Evolutionary conservation across 1,139 yeast genomes (phyloP), one percentile per base, ranked within the genome.

Genomic region (Taphrina confusa): DNA sequence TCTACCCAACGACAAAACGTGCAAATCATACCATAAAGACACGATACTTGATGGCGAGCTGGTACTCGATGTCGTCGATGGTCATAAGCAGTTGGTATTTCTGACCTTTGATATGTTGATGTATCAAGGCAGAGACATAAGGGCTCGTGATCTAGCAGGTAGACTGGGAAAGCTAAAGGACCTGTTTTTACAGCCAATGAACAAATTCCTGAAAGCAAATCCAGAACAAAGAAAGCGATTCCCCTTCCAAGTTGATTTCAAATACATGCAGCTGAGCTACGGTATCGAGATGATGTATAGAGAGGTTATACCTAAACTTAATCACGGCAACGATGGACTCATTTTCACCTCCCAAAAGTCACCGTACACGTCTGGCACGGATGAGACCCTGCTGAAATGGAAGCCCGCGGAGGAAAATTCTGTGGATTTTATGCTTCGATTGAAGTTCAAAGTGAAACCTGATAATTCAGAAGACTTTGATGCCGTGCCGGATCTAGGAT

Each of bases 331-430:
- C 0, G 99, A 94, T 74, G 99, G 99, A 0, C 79, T 94, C 39
- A 89, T 94, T 63, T 88, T 89, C 71, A 94, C 99, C 1, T 88
- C 96, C 67, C 87, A 94, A 34, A 89, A 83, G 63, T 82, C 94
- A 0, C 95, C 96, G 0, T 94, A 94, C 73, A 79, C 82, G 2
- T 82, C 84, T 66, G 97, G 97, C 11, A 91, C 97, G 0, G 97
- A 92, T 71, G 80, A 82, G 2, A 82, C 73, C 34, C 74, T 94
- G 61, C 47, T 62, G 28, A 94, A 94, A 72, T 94, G 99, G 99
- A 94, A 94, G 69, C 97, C 98, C 0, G 90, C 95, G 8, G 87
- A 88, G 63, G 98, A 92, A 72, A 94, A 94, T 68, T 85, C 97
- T 0, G 80, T 94, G 34, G 99, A 94, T 73, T 92, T 88, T 73